Percentiles rank a stretch among this genome's conserved stretches.
phyloP scores from a whole-genome alignment of 2,329 filamentous ascomycete species.

The Ceratocystiopsis brevicomis region DNA sequence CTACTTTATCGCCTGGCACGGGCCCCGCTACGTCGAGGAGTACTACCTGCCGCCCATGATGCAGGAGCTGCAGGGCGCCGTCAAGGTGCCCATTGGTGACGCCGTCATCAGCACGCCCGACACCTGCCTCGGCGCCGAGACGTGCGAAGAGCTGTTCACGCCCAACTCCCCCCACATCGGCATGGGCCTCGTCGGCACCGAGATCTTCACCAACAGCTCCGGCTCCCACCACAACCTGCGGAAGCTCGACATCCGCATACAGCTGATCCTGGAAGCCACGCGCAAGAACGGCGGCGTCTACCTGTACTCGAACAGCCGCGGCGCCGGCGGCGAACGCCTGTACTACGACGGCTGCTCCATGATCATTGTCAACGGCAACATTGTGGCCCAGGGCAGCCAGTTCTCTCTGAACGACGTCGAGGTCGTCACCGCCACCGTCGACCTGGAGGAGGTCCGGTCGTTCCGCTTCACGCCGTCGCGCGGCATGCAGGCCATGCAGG shows the following conservation, averaged over 20 bases:
- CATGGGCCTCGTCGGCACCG: constrained; percentile 50
- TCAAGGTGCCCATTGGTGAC: constrained; percentile 46
- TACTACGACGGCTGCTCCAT: constrained; percentile 45
- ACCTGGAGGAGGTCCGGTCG: constrained; percentile 51
- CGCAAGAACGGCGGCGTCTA: constrained; percentile 23
- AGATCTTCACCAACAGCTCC: constrained; percentile 52
- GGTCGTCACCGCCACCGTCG: constrained; percentile 45
- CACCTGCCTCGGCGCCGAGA: constrained; percentile 33
- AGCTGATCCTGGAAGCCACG: constrained; percentile 48
- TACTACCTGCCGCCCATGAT: constrained; percentile 44
- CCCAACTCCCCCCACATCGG: constrained; percentile 29
- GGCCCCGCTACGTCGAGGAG: constrained; percentile 38
- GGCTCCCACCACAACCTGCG: constrained; percentile 39
- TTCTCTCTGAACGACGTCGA: constrained; percentile 42
- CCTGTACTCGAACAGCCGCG: constrained; percentile 36
- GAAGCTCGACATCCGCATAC: constrained; percentile 45
- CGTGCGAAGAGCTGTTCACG: constrained; percentile 13
- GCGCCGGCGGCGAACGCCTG: constrained; percentile 31
- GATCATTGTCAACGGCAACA: constrained; percentile 42
- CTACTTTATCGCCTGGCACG: constrained; percentile 45
- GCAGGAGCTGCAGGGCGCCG: constrained; percentile 27
- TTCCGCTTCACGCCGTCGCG: constrained; percentile 37
- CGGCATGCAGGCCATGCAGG: constrained; percentile 35
- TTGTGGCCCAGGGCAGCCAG: constrained; percentile 46
- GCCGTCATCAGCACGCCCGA: constrained; percentile 40